Evolutionary conservation across 345 rosid species (phyloP).

Genomic region (Hypericum androsaemum): DNA sequence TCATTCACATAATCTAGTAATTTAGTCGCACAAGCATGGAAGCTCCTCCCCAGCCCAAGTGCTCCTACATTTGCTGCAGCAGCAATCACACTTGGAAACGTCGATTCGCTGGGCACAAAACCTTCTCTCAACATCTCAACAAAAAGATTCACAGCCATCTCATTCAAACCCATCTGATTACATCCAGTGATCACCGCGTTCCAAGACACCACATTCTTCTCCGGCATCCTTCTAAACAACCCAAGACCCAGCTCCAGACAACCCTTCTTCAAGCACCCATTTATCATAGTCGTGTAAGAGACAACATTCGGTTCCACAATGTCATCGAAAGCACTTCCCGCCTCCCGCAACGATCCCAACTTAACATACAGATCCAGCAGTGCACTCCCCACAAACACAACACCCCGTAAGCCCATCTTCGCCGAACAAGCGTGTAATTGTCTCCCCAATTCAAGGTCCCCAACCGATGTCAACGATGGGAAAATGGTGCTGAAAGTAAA

Average conservation of each 20-base stretch:
- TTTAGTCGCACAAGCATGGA: conserved; percentile 62
- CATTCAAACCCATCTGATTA: conserved; percentile 65
- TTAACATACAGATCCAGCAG: conserved; percentile 52
- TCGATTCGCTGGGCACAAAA: conserved; percentile 36
- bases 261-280: conserved; percentile 45
- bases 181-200: conserved; percentile 68
- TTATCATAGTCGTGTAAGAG: conserved; percentile 49
- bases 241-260: conserved; percentile 34
- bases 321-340: conserved; percentile 47
- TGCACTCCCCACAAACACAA: conserved; percentile 66
- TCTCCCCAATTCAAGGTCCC: conserved; percentile 38
- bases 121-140: conserved; percentile 59
- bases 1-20: conserved; percentile 28
- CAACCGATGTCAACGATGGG: conserved; percentile 32
- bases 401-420: conserved; percentile 50
- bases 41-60: conserved; percentile 55
- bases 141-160: conserved; percentile 66
- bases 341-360: conserved; percentile 42
- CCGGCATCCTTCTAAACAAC: conserved; percentile 48
- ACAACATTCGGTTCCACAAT: conserved; percentile 56
- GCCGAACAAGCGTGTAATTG: conserved; percentile 55
- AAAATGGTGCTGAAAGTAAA: conserved; percentile 64
- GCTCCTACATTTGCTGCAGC: conserved; percentile 65
- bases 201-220: conserved; percentile 69
- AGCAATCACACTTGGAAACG: conserved; percentile 45